These are phyloP conservation scores for Linnemannia zychae DNA, from an alignment of 192 early-diverging fungal species.

Conservation along the genomic window DNA sequence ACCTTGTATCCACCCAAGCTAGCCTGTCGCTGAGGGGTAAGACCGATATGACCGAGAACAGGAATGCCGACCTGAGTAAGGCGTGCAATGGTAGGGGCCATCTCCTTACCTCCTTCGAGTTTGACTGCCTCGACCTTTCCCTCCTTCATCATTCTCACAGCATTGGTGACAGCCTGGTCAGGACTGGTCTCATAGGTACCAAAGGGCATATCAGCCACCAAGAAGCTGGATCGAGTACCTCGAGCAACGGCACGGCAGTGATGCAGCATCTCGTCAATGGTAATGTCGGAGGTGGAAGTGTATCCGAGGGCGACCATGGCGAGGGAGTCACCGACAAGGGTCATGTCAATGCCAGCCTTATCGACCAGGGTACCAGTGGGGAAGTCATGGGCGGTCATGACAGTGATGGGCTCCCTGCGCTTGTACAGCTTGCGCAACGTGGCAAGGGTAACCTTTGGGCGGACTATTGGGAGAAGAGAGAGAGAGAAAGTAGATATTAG, in stretches of 20 bases:
- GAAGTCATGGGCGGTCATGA: slow-evolving; percentile 99
- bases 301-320: slow-evolving; percentile 98
- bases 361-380: slow-evolving; percentile 90
- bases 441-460: slow-evolving; percentile 89
- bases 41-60: slow-evolving; percentile 94
- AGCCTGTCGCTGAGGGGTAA: slow-evolving; percentile 94
- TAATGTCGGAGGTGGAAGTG: slow-evolving; percentile 86
- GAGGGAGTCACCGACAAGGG: slow-evolving; percentile 94
- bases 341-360: slow-evolving; percentile 86
- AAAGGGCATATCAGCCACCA: slow-evolving; percentile 93
- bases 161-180: slow-evolving; percentile 79
- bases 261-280: slow-evolving; percentile 97
- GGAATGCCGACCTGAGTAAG: slow-evolving; percentile 93
- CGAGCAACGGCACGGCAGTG: slow-evolving; percentile 92
- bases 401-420: slow-evolving; percentile 81
- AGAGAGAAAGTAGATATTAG: background rate
- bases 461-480: slow-evolving; percentile 37
- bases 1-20: slow-evolving; percentile 92
- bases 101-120: slow-evolving; percentile 93
- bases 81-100: slow-evolving; percentile 79
- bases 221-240: slow-evolving; percentile 81
- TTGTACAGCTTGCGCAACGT: slow-evolving; percentile 83
- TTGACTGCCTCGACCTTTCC: slow-evolving; percentile 96
- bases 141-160: slow-evolving; percentile 90
- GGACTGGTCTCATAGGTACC: slow-evolving; percentile 90